Base-by-base conservation (phyloP, 2,329 filamentous ascomycete genomes). In the Aotearoamyces nothofagi region DNA sequence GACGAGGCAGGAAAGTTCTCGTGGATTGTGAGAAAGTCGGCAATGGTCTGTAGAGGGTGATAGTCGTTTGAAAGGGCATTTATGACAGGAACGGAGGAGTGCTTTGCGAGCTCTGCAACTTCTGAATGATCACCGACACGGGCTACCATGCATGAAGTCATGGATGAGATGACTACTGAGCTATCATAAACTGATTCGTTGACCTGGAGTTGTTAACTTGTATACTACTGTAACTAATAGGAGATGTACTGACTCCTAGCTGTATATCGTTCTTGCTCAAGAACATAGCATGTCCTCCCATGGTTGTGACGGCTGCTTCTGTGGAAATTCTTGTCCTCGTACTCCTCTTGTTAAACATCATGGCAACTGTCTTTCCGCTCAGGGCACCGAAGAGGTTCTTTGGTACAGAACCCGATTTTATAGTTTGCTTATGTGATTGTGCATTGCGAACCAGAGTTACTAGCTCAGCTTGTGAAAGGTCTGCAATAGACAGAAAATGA, bases 171-270 rank as follows among this genome's bases (percentile, higher is more conserved):
- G 37, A 98, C 83, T 22, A 79, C 66, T 0, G 82, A 77, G 4
- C 86, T 94, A 54, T 98, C 90, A 50, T 82, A 78, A n/a, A 96
- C 65, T 4, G 81, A 86, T 56, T 98, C 90, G 46, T 98, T 98
- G 39, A 86, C 74, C 74, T 79, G 37, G 7, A n/a, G n/a, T 22
- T 19, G n/a, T 24, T 7, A 28, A 32, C 17, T 9, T 6, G 9
- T 11, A 19, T 27, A 20, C 22, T 6, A 2, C 14, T 32, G n/a
- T 31, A 3, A n/a, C 11, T 24, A 11, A 3, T n/a, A 8, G 5
- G 12, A 17, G 13, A 20, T 24, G 26, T 12, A 20, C 9, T 9
- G 53, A 80, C 90, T 29, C 90, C 90, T 12, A 98, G 65, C 54
- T 98, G 90, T 37, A 98, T 98, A 50, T 98, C 90, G 31, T 92